Evolutionary conservation across 805 yeast genomes (phyloP).

Genomic region (Soucietia sequanensis): DNA sequence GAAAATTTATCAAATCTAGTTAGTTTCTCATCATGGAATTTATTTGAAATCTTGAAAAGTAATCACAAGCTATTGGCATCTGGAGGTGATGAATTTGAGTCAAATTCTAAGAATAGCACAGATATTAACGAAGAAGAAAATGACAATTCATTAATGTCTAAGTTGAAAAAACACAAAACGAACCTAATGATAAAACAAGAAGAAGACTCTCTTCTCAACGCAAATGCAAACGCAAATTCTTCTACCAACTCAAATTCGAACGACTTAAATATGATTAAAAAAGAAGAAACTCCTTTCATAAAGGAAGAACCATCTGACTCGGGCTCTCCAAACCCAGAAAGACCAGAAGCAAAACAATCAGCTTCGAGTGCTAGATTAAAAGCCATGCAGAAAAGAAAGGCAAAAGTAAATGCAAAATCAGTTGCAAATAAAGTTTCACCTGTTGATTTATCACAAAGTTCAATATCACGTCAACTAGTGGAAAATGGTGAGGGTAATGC

Average conservation of each 20-base stretch:
- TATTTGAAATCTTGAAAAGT: conserved; percentile 47
- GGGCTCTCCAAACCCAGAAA: conserved; percentile 10
- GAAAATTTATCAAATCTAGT: conserved; percentile 44
- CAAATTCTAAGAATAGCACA: conserved; percentile 9
- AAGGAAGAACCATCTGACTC: conserved; percentile 6
- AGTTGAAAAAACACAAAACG: conserved; percentile 50
- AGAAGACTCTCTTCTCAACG: conserved; percentile 7
- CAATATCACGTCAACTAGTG: conserved; percentile 56
- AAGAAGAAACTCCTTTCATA: conserved; percentile 3
- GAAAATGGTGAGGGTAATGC: conserved; percentile 35
- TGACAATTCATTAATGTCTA: conserved; percentile 40
- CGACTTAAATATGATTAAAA: neutral
- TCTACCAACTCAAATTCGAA: conserved; percentile 9
- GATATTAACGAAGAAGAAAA: conserved; percentile 9
- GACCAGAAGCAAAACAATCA: conserved; percentile 15
- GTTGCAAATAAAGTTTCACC: conserved; percentile 45
- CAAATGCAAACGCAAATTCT: conserved; percentile 3
- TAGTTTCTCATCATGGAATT: conserved; percentile 49
- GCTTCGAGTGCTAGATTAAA: conserved; percentile 72
- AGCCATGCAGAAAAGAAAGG: conserved; percentile 92
- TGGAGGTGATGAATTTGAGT: conserved; percentile 46
- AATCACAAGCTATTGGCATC: conserved; percentile 62
- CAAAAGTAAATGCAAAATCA: conserved; percentile 65
- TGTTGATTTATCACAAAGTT: conserved; percentile 70
- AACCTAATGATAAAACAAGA: conserved; percentile 26